Base-by-base conservation (phyloP, 352 stramenopile genomes). In the Pythium vanterpoolii region DNA sequence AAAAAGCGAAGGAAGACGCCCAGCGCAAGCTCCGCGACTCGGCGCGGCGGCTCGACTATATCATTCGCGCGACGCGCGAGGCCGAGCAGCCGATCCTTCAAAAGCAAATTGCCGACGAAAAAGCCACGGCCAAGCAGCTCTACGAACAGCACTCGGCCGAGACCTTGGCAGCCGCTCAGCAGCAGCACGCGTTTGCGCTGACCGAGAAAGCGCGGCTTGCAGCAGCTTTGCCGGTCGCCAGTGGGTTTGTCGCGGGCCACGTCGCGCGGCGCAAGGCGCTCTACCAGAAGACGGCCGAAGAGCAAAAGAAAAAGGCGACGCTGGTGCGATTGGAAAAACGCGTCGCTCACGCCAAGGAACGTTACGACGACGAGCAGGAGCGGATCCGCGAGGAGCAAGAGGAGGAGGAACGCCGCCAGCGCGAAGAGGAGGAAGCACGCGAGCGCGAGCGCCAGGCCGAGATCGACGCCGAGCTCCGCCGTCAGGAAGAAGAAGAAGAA, bases 51-150 rank as follows among this genome's bases (percentile, higher is more conserved):
- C 76, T 99, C 8, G 96, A 99, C 76, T 98, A 98, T 74, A 89
- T 98, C 56, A 92, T 97, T 24, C 90, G 96, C 64, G 96, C 97
- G 16, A 95, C 97, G n/a, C 90, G 96, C 52, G 97, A 98, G 57
- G 96, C 98, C 60, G 95, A 98, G 63, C 76, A 97, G 59, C 90
- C 90, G 27, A 85, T 97, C 52, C 77, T 98, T 66, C 87, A 97
- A 62, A 73, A 89, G 51, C 83, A 92, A 40, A 67, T 83, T 14
- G 76, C 89, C 43, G 51, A 83, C 56, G 91, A 97, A 30, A 91
- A 95, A 57, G 72, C 89, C 6, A 64, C 83, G 28, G 76, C 82
- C 30, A 75, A 89, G 49, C 68, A 76, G 56, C 56, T 71, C 39
- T 78, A 87, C 58, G 76, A 87, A 50, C 83, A 96, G 60, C 85